These are phyloP conservation scores for Globisporangium carolinianum DNA, from an alignment of 352 stramenopile species.

Conservation along the genomic window DNA sequence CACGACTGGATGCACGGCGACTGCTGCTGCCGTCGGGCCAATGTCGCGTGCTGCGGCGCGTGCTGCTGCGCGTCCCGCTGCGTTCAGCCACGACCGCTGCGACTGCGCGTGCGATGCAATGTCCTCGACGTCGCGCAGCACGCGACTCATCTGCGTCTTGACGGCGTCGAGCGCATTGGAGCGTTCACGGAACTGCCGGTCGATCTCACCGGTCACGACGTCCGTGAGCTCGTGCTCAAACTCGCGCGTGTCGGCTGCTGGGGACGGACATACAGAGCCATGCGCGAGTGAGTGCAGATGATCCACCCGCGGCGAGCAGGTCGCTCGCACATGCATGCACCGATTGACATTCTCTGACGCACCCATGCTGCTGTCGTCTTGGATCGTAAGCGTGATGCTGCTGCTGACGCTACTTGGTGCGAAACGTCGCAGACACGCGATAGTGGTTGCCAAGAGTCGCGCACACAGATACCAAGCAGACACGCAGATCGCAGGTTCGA, in stretches of 20 bases:
- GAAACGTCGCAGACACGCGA: too few relatives aligned
- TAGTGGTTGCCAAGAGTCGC: too few relatives aligned
- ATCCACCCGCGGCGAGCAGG: background rate
- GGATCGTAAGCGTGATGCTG: too few relatives aligned
- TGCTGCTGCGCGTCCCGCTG: slow-evolving; percentile 23
- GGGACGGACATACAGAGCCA: too few relatives aligned
- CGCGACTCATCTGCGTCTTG: slow-evolving; percentile 61
- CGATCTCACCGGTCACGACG: slow-evolving; percentile 56
- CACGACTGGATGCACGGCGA: slow-evolving; percentile 25
- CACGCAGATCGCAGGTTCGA: too few relatives aligned
- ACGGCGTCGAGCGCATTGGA: slow-evolving; percentile 45
- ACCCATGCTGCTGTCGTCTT: background rate
- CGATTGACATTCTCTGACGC: background rate
- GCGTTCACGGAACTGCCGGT: slow-evolving; percentile 45
- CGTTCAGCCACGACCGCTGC: slow-evolving; percentile 69
- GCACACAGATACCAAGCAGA: too few relatives aligned
- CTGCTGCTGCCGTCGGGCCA: slow-evolving; percentile 11
- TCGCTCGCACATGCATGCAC: background rate
- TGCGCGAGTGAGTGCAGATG: too few relatives aligned
- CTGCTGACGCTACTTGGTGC: too few relatives aligned
- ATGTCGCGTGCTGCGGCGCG: slow-evolving; percentile 25
- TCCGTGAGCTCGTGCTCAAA: slow-evolving; percentile 49
- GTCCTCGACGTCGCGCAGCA: slow-evolving; percentile 68
- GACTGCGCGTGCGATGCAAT: slow-evolving; percentile 40
- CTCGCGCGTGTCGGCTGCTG: slow-evolving; percentile 13